Evolutionary conservation across 2,329 filamentous ascomycete species (phyloP).

Genomic region (Rhynchosporium graminicola): DNA sequence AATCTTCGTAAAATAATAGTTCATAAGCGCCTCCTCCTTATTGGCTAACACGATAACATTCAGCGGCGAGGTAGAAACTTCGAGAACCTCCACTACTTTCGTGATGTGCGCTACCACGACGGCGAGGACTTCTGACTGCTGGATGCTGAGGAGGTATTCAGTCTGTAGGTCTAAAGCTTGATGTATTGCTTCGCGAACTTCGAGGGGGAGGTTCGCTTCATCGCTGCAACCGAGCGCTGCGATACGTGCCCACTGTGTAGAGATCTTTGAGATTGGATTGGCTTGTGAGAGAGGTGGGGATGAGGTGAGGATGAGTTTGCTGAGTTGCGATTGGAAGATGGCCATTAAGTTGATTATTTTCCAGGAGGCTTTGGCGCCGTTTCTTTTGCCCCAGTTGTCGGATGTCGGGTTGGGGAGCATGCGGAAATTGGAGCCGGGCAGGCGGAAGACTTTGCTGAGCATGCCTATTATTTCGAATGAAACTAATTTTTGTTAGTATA

Average conservation of each 20-base stretch:
- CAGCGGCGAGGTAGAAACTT: conserved; percentile 43
- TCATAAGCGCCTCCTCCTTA: conserved; percentile 52
- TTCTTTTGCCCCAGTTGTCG: conserved; percentile 52
- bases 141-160: conserved; percentile 27
- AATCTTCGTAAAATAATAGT: conserved; percentile 53
- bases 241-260: conserved; percentile 29
- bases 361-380: conserved; percentile 35
- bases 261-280: conserved; percentile 24
- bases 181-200: conserved; percentile 36
- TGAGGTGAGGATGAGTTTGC: conserved; percentile 21
- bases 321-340: conserved; percentile 36
- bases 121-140: conserved; percentile 31
- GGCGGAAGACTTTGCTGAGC: conserved; percentile 53
- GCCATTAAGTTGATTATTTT: conserved; percentile 36
- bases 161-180: conserved; percentile 34
- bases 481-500: conserved; percentile 42
- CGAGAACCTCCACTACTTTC: conserved; percentile 47
- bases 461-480: conserved; percentile 61
- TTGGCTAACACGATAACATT: conserved; percentile 46
- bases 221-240: conserved; percentile 24
- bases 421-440: conserved; percentile 52
- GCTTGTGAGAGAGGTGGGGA: conserved; percentile 15
- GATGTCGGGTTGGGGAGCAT: conserved; percentile 59
- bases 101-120: conserved; percentile 36
- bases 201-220: conserved; percentile 31